Evolutionary conservation across 352 stramenopile species (phyloP).

Genomic region (Pilasporangium apinafurcum): DNA sequence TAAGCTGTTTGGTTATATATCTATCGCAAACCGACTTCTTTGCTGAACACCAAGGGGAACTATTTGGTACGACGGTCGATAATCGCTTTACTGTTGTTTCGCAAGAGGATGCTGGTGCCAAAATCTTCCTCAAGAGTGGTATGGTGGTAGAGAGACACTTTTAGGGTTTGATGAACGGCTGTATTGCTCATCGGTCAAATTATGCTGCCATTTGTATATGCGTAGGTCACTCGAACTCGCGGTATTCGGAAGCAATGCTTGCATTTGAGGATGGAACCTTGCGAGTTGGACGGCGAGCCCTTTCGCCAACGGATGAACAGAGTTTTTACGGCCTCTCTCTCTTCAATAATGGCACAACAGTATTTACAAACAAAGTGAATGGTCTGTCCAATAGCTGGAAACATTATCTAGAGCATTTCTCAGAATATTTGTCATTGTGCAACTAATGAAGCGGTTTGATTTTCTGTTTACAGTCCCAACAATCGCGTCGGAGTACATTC

Average conservation of each 20-base stretch:
- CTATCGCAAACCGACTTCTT: constrained; percentile 82
- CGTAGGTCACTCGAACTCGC: constrained; percentile 64
- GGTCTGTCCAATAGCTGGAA: no score
- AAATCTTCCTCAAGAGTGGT: constrained; percentile 83
- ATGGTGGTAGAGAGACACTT: neutral
- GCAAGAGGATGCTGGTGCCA: constrained; percentile 40
- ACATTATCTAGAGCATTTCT: no score
- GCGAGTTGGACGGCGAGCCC: constrained; percentile 44
- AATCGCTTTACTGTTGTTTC: constrained; percentile 79
- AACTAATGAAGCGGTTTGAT: no score
- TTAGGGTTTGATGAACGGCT: no score
- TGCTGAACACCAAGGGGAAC: constrained; percentile 64
- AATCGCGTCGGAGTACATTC: constrained; percentile 59
- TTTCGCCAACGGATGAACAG: constrained; percentile 40
- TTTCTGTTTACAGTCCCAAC: constrained; percentile 31
- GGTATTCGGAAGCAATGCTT: constrained; percentile 66
- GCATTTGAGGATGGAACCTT: constrained; percentile 58
- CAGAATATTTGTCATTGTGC: no score
- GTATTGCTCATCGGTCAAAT: neutral
- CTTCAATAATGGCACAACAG: constrained; percentile 54
- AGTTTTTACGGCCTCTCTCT: constrained; percentile 68
- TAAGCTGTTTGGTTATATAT: constrained; percentile 57
- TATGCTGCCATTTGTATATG: neutral
- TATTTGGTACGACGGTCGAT: constrained; percentile 79
- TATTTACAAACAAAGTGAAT: constrained; percentile 59